Conservation (phyloP, 1,284 basidiomycete species). For the Malassezia arunalokei region DNA sequence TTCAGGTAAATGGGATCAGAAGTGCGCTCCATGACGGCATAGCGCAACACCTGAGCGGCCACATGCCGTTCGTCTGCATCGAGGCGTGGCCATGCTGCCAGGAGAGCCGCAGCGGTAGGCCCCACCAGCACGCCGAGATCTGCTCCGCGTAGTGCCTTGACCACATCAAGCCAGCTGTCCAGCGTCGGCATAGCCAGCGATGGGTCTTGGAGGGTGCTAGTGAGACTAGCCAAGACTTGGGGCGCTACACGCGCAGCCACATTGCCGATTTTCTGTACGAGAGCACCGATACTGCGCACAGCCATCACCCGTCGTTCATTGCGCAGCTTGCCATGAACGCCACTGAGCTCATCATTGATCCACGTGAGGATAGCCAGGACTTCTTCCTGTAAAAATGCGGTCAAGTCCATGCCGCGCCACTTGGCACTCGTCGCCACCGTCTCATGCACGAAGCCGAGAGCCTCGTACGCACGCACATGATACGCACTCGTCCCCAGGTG, state of each 20-base stretch:
- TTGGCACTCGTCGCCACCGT: conserved; percentile 5
- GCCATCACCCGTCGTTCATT: conserved; percentile 28
- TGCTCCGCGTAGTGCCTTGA: conserved; percentile 57
- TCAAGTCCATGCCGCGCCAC: conserved; percentile 21
- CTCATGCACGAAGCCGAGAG: conserved; percentile 25
- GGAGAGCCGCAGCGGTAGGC: conserved; percentile 72
- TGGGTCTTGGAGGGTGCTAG: conserved; percentile 64
- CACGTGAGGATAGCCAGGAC: conserved; percentile 40
- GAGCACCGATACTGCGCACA: conserved; percentile 59
- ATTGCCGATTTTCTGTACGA: conserved; percentile 61
- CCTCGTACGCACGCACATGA: conserved; percentile 22
- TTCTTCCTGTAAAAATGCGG: conserved; percentile 28
- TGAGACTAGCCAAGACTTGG: conserved; percentile 81
- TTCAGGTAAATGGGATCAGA: conserved; percentile 53
- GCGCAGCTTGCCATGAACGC: conserved; percentile 31
- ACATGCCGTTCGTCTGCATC: conserved; percentile 52
- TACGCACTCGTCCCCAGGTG: conserved; percentile 28
- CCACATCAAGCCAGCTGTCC: conserved; percentile 67
- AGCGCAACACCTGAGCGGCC: conserved; percentile 58
- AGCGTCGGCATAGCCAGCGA: conserved; percentile 69
- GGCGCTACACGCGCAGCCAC: conserved; percentile 29
- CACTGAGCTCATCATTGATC: conserved; percentile 39
- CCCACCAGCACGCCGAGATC: conserved; percentile 79
- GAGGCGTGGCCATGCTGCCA: conserved; percentile 65
- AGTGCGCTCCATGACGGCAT: conserved; percentile 59